Evolutionary conservation across 2,329 filamentous ascomycete species (phyloP).

Genomic region (Aspergillus ibericus): DNA sequence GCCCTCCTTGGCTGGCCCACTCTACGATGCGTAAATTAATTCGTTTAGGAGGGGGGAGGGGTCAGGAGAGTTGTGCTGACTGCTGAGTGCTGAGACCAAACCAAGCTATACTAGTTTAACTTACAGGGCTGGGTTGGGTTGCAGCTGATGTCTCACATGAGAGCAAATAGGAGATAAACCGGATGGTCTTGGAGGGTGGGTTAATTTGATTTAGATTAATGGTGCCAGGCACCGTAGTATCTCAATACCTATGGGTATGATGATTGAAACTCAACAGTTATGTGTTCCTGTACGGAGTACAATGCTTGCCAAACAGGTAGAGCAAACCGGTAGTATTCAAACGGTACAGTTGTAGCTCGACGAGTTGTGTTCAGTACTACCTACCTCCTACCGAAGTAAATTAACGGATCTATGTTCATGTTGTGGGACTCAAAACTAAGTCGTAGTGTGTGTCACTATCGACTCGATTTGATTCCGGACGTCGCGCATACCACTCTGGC

Average conservation of each 20-base stretch:
- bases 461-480: slow-evolving; percentile 3
- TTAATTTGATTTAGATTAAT: neutral
- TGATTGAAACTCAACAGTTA: neutral
- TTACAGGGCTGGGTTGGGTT: slow-evolving; percentile 13
- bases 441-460: neutral
- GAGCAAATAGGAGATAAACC: slow-evolving; percentile 18
- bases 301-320: neutral
- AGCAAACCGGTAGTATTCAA: neutral
- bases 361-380: neutral
- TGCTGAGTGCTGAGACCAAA: no score
- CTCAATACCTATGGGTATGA: neutral
- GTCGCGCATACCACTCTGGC: slow-evolving; percentile 1
- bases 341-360: neutral
- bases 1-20: slow-evolving; percentile 23
- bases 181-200: neutral
- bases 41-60: neutral
- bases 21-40: slow-evolving; percentile 14
- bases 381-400: no score
- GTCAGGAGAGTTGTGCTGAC: slow-evolving; percentile 5
- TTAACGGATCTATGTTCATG: neutral
- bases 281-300: no score
- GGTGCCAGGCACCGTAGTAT: no score
- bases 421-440: neutral
- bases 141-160: slow-evolving; percentile 33
- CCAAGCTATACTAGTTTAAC: slow-evolving; percentile 3